Conservation (phyloP, 805 yeast genomes). For the Kurtzmaniella cleridarum region DNA sequence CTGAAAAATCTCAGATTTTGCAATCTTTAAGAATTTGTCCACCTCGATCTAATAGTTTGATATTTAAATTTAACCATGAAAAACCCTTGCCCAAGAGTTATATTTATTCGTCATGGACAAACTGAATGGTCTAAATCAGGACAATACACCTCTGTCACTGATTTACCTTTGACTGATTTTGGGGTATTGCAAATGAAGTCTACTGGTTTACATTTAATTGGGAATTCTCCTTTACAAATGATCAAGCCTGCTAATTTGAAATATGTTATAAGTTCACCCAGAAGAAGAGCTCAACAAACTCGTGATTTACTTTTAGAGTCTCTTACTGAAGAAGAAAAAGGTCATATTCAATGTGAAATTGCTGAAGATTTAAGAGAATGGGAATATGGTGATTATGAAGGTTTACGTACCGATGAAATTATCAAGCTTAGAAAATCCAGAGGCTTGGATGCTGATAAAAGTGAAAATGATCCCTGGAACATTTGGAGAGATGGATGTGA, state of each 20-base stretch:
- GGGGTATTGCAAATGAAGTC: conserved; percentile 73
- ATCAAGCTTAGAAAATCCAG: conserved; percentile 49
- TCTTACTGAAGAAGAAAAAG: conserved; percentile 37
- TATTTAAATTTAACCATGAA: conserved; percentile 5
- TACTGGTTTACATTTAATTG: conserved; percentile 69
- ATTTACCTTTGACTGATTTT: conserved; percentile 66
- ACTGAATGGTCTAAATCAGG: conserved; percentile 96
- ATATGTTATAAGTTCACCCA: conserved; percentile 72
- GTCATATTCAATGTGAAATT: conserved; percentile 39
- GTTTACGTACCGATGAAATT: conserved; percentile 65
- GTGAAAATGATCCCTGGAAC: conserved; percentile 48
- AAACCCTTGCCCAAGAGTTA: conserved; percentile 55
- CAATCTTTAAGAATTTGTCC: too few species aligned
- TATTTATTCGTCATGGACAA: conserved; percentile 80
- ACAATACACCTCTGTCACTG: conserved; percentile 85
- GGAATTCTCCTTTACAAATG: conserved; percentile 44
- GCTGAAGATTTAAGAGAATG: conserved; percentile 78
- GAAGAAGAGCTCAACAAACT: conserved; percentile 74
- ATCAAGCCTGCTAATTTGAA: conserved; percentile 61
- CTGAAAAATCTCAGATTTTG: too few species aligned
- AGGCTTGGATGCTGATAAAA: conserved; percentile 43
- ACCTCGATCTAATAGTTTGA: background rate
- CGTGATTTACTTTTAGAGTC: conserved; percentile 55
- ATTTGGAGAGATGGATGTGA: conserved; percentile 95
- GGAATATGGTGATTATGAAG: conserved; percentile 97